Percentiles rank a stretch among this genome's conserved stretches.
Conservation (phyloP, 1,284 basidiomycete genomes). For the Papiliotrema fonsecae region DNA sequence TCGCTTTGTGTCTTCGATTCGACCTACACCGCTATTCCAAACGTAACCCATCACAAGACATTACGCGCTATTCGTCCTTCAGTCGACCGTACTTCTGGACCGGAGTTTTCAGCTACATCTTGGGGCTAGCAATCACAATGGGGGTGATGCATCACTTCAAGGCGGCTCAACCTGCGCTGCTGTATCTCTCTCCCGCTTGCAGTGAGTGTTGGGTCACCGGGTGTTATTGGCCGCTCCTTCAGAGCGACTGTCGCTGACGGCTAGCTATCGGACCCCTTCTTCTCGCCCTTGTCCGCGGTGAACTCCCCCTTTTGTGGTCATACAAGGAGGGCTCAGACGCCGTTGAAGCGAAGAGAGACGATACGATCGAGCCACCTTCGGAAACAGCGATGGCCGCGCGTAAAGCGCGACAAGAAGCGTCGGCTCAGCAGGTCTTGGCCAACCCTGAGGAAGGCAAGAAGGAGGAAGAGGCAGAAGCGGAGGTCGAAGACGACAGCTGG, state of each 20-base stretch:
- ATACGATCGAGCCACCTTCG: constrained; percentile 38
- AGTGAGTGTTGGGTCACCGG: constrained; percentile 54
- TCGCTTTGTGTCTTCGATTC: constrained; percentile 82
- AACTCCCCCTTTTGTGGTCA: constrained; percentile 36
- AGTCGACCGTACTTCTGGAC: constrained; percentile 74
- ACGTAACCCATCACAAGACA: constrained; percentile 22
- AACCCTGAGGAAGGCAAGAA: constrained; percentile 9
- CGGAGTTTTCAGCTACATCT: constrained; percentile 68
- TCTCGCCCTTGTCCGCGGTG: constrained; percentile 41
- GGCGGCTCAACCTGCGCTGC: constrained; percentile 82
- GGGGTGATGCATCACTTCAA: constrained; percentile 76
- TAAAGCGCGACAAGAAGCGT: neutral
- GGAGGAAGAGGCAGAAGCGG: constrained; percentile 7
- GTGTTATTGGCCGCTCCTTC: too few species aligned
- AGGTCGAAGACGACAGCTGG: constrained; percentile 39
- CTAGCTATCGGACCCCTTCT: constrained; percentile 44
- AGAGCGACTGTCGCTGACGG: neutral
- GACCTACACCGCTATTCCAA: constrained; percentile 56
- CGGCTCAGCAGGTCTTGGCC: constrained; percentile 16
- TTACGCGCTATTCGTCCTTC: constrained; percentile 48
- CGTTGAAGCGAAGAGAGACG: constrained; percentile 19
- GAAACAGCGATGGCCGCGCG: constrained; percentile 18
- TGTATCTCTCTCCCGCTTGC: constrained; percentile 70
- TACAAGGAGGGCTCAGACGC: constrained; percentile 34
- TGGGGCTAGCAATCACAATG: constrained; percentile 76